Evolutionary conservation across 805 yeast species (phyloP).

Genomic region (Zygotorulaspora chibaensis): DNA sequence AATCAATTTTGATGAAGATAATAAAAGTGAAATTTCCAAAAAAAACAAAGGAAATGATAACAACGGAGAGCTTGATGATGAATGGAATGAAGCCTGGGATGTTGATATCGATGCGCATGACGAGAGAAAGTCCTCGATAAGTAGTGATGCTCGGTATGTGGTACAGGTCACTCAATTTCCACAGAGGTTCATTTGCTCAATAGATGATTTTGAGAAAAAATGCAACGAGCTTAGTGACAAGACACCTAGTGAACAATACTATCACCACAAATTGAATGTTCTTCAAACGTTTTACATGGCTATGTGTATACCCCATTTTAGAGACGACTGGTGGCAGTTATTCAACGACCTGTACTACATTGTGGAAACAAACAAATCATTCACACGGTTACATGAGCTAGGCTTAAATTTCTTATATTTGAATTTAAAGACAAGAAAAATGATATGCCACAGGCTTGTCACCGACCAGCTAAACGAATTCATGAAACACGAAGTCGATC

Average conservation of each 20-base stretch:
- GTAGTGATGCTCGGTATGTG: background rate
- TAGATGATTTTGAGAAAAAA: constrained; percentile 14
- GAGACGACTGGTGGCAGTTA: constrained; percentile 29
- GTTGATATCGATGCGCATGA: constrained; percentile 17
- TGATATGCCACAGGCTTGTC: constrained; percentile 11
- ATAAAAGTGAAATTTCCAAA: background rate
- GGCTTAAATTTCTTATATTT: constrained; percentile 19
- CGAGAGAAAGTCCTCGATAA: background rate
- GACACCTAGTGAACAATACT: constrained; percentile 15
- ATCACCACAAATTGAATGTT: constrained; percentile 26
- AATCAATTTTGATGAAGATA: constrained; percentile 16
- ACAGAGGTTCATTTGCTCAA: constrained; percentile 9
- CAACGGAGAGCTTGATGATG: constrained; percentile 12
- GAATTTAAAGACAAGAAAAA: constrained; percentile 19
- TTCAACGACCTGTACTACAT: constrained; percentile 25
- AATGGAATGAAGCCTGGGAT: constrained; percentile 28
- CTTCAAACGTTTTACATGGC: constrained; percentile 31
- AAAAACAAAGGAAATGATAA: constrained; percentile 3
- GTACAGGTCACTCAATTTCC: constrained; percentile 22
- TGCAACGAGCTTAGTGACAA: constrained; percentile 16
- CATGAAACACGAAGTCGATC: constrained; percentile 20
- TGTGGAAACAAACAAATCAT: background rate
- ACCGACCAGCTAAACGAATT: constrained; percentile 21
- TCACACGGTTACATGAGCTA: constrained; percentile 24
- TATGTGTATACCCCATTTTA: constrained; percentile 15